Evolutionary conservation across 2,329 filamentous ascomycete genomes (phyloP), one percentile per base, ranked within the genome.

Genomic region (Cyphellophora europaea): DNA sequence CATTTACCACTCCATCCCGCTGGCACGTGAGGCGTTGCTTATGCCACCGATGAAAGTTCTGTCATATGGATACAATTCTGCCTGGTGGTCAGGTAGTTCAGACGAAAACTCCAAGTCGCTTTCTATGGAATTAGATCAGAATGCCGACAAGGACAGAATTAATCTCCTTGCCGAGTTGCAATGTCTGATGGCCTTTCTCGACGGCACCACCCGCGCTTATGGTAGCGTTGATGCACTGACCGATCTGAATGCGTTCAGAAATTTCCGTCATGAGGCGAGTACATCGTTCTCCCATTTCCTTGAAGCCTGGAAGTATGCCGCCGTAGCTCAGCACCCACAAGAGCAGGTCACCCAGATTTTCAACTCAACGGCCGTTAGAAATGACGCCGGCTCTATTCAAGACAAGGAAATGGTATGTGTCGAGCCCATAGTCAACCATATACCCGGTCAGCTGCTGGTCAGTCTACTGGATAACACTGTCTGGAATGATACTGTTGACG

Each of bases 71-170:
- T 53, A 66, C 35, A 66, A 76, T 39, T 45, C 61, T 2, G 67
- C 74, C 8, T 80, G 76, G 76, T 80, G 76, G 75, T 71, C 68
- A 46, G 76, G 76, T 13, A 63, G 62, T 18, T 51, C 64, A 0
- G 67, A 74, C 16, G 56, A 63, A 18, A 53, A 66, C 11, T 61
- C 69, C 3, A 66, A 63, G 30, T 66, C 71, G 14, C 62, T 75
- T n/a, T 62, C 67, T 33, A 49, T 63, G 11, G 48, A 53, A 18
- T 47, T 50, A 6, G 50, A 52, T 6, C 50, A 51, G 3, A 52
- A 58, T 21, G 51, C 49, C 13, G 53, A 61, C 23, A 55, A 54
- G 44, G 57, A 63, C 27, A 31, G 43, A 18, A 35, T 37, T 29
- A 62, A 69, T 28, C 55, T 77, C 12, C 53, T 78, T 6, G 57